Conservation (phyloP, 306 rosid species). For the Lathyrus oleraceus region DNA sequence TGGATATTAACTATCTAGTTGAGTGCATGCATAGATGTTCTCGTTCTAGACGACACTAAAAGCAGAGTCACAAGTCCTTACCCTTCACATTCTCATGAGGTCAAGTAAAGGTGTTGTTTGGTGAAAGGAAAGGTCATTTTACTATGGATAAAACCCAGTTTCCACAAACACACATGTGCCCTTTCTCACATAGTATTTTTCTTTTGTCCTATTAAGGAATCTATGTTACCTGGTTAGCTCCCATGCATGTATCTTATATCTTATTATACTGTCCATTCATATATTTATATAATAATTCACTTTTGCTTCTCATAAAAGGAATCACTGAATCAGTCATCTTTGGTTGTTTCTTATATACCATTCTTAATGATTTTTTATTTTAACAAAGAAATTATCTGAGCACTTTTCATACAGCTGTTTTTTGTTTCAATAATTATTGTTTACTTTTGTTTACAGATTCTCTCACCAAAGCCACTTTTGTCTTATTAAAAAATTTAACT, state of each 20-base stretch:
- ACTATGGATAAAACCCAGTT: neutral
- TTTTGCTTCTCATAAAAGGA: constrained; percentile 7
- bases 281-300: neutral
- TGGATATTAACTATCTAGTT: neutral
- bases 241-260: neutral
- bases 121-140: constrained; percentile 41
- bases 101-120: constrained; percentile 35
- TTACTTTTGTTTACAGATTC: too few relatives aligned
- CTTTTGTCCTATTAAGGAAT: constrained; percentile 26
- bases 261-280: neutral
- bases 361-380: too few relatives aligned
- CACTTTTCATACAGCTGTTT: too few relatives aligned
- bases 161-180: constrained; percentile 27
- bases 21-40: neutral
- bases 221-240: neutral
- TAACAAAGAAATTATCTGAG: too few relatives aligned
- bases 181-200: neutral
- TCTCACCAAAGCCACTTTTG: too few relatives aligned
- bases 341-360: too few relatives aligned
- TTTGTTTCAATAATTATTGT: too few relatives aligned
- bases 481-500: too few relatives aligned
- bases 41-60: neutral
- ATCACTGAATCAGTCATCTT: neutral
- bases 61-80: neutral
- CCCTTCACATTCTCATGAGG: constrained; percentile 28